Evolutionary conservation across 768 basidiomycete species (phyloP), one percentile per base, ranked within the genome.

Genomic region (Daedaleopsis sinensis): DNA sequence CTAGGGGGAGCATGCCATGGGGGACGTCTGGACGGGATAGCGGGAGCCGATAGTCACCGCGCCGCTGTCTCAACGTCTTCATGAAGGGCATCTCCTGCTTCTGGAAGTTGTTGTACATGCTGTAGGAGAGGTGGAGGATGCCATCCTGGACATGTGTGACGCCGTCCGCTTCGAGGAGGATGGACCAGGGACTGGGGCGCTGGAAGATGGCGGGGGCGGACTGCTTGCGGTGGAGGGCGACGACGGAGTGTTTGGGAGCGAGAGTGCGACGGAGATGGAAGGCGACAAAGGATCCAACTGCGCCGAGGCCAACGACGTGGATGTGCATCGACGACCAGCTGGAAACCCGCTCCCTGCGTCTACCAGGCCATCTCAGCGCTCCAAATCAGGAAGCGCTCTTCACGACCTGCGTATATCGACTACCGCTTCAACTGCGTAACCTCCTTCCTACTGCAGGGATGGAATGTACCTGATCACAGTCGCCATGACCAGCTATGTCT

Each of bases 231-330:
- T 91, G 84, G 58, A 97, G 84, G 70, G 95, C 84, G 24, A 84
- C 83, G 68, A 96, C 79, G 46, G 82, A 71, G 66, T 86, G 80
- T 16, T 74, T 67, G 32, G 72, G 62, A 19, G 85, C 79, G 53
- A 92, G 78, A 55, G 78, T 73, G 52, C 79, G 79, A 43, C 91
- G 88, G 43, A 98, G 83, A 72, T 96, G 84, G 72, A 90, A 85
- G 16, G 94, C 83, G 65, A 98, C 64, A 60, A 98, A 85, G 32
- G 86, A 85, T 57, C 96, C 96, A 63, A 96, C 84, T 47, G 93
- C 82, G 52, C 94, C 94, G 44, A 94, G 74, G 66, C 94, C 94
- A 64, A 92, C 80, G 64, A 91, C 70, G 77, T 91, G 88, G 71
- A 90, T 82, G 63, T 82, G 87, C 90, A 93, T 91, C 58, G 55